phyloP scores from a whole-genome alignment of 495 filamentous ascomycete species.

The Viridothelium virens region DNA sequence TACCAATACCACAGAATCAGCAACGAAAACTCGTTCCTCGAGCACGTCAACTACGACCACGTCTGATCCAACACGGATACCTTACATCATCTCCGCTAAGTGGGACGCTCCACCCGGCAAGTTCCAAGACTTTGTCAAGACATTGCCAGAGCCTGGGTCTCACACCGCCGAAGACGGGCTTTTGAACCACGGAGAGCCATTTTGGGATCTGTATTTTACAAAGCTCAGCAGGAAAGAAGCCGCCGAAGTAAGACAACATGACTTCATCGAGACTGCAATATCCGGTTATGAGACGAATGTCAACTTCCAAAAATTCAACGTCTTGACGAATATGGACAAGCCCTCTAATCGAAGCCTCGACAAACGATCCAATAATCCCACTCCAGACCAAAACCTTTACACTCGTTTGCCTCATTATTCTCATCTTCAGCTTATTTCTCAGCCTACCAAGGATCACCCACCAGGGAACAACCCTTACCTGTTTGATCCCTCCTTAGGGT shows the following conservation, averaged over 20 bases:
- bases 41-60: background rate
- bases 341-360: background rate
- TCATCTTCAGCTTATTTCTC: background rate
- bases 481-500: background rate
- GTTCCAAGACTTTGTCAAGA: background rate
- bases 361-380: background rate
- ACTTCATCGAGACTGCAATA: background rate
- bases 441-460: background rate
- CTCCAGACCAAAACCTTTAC: background rate
- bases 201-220: background rate
- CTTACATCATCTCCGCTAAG: background rate
- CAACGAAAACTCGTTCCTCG: background rate
- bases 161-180: background rate
- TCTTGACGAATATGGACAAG: background rate
- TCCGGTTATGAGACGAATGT: background rate
- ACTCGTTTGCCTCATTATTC: background rate
- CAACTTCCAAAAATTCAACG: background rate
- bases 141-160: background rate
- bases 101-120: background rate
- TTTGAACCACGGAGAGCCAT: background rate
- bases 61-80: background rate
- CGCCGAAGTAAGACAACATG: background rate
- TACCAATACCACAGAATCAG: background rate
- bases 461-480: background rate
- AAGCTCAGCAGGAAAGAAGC: background rate